phyloP scores from a whole-genome alignment of 2,329 filamentous ascomycete genomes.

The Chalaropsis thielavioides region DNA sequence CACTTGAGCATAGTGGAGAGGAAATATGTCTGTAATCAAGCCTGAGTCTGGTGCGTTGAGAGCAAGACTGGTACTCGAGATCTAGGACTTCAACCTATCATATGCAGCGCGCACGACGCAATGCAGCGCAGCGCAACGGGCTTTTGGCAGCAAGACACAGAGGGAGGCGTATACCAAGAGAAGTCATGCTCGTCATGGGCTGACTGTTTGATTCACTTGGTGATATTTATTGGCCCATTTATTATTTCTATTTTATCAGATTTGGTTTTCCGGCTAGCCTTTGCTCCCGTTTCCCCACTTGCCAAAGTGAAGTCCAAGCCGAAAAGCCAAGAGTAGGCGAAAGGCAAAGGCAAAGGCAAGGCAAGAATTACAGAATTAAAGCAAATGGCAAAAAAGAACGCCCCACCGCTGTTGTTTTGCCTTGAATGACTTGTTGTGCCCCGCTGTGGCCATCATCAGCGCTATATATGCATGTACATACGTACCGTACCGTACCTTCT shows the following conservation, averaged over 20 bases:
- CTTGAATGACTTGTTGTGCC: not conserved
- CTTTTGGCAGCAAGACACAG: not conserved
- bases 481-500: not conserved
- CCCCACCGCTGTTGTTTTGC: not conserved
- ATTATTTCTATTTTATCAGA: not conserved
- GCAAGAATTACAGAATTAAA: not conserved
- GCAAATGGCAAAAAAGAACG: not conserved
- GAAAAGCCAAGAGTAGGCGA: not conserved
- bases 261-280: not conserved
- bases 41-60: not conserved
- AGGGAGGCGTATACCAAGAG: not conserved
- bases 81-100: not conserved
- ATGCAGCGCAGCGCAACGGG: too few relatives aligned
- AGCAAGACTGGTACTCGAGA: not conserved
- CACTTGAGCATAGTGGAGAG: not conserved
- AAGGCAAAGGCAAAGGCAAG: not conserved
- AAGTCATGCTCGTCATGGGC: not conserved
- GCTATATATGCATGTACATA: not conserved
- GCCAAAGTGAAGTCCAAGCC: not conserved
- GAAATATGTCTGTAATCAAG: not conserved
- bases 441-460: not conserved
- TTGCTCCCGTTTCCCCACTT: not conserved
- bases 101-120: too few relatives aligned
- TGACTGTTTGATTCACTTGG: not conserved
- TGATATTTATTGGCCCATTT: not conserved